phyloP scores from a whole-genome alignment of 345 rosid genomes.

The Jatropha curcas region DNA sequence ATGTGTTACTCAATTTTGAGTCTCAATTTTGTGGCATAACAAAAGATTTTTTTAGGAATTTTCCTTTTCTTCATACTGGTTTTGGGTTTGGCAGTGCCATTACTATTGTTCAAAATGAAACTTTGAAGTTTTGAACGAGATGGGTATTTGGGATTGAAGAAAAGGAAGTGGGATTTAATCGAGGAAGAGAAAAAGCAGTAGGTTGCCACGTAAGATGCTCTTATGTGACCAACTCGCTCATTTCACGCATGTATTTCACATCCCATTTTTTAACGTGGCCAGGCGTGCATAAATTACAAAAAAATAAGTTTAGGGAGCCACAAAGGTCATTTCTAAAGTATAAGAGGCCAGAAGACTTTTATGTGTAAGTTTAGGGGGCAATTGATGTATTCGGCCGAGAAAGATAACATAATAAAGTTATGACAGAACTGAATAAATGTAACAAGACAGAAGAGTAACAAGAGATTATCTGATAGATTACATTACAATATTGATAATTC shows the following conservation, averaged over 20 bases:
- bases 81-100: constrained; percentile 24
- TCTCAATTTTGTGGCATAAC: constrained; percentile 54
- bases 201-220: too few relatives aligned
- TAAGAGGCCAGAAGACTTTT: too few relatives aligned
- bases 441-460: neutral
- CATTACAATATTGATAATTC: neutral
- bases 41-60: constrained; percentile 33
- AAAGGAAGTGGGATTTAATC: constrained; percentile 35
- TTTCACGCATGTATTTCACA: too few relatives aligned
- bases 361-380: too few relatives aligned
- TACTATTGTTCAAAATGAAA: constrained; percentile 26
- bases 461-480: neutral
- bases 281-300: too few relatives aligned
- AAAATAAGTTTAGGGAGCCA: too few relatives aligned
- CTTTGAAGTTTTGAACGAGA: constrained; percentile 20
- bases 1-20: constrained; percentile 54
- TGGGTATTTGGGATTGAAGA: constrained; percentile 13
- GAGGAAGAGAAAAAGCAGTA: constrained; percentile 38
- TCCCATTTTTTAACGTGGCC: too few relatives aligned
- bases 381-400: too few relatives aligned
- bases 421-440: neutral
- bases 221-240: too few relatives aligned
- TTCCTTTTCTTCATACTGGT: constrained; percentile 39
- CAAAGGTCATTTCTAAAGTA: too few relatives aligned
- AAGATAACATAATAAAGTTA: too few relatives aligned